These are phyloP conservation scores for Colletotrichum echinochloae DNA, from an alignment of 2,329 filamentous ascomycete species.

Conservation along the genomic window DNA sequence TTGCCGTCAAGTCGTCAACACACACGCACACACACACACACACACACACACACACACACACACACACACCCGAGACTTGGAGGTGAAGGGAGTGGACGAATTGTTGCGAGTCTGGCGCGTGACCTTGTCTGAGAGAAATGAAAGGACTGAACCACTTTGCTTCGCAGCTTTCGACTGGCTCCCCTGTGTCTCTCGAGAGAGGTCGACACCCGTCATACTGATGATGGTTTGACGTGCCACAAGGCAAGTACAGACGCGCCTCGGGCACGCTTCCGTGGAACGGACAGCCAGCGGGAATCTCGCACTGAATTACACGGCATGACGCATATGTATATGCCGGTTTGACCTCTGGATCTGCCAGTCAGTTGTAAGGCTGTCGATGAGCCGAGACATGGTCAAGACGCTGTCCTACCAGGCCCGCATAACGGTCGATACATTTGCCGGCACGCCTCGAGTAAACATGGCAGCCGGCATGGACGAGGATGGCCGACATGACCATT, in stretches of 20 bases:
- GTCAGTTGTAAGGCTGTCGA: not conserved
- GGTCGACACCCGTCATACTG: not conserved
- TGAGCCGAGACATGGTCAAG: not conserved
- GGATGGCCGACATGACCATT: conserved; percentile 10
- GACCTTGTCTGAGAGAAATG: conserved; percentile 17
- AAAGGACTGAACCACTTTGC: not conserved
- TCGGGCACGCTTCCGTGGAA: not conserved
- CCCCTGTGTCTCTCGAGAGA: not conserved
- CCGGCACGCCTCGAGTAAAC: not conserved
- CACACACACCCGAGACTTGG: not conserved
- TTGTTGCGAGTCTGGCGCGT: conserved; percentile 1
- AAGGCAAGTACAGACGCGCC: not conserved
- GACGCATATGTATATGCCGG: conserved; percentile 22
- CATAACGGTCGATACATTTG: not conserved
- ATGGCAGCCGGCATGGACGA: not conserved
- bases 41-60: not conserved
- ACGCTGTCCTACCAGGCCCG: not conserved
- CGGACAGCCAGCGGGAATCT: not conserved
- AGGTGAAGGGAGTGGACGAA: not conserved
- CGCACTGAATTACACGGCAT: not conserved
- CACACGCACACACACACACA: not conserved
- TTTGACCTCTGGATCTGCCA: conserved; percentile 18
- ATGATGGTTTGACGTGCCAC: not conserved
- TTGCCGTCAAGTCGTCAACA: not conserved
- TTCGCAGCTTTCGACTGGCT: not conserved